Conservation (phyloP, 2,329 filamentous ascomycete species). For the Dothideomycetidae sp. region DNA sequence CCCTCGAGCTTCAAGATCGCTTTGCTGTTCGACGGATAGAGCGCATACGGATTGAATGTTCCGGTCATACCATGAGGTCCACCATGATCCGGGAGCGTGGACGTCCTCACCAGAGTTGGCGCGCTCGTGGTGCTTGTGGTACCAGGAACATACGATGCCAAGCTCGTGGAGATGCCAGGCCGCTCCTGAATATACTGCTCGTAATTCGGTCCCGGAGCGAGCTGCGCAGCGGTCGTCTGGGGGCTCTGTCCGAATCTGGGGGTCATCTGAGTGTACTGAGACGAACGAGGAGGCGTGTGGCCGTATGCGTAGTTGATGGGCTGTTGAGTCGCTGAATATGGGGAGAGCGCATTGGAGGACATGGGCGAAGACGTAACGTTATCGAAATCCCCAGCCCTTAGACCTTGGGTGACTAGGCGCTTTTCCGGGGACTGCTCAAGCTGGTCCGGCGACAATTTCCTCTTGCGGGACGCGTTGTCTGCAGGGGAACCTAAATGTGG, state of each 20-base stretch:
- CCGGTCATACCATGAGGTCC: conserved; percentile 30
- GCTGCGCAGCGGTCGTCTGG: conserved; percentile 6
- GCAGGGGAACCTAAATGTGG: conserved; percentile 17
- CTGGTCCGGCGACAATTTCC: conserved; percentile 38
- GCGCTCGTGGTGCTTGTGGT: conserved; percentile 30
- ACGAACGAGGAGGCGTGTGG: conserved; percentile 26
- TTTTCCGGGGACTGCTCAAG: conserved; percentile 26
- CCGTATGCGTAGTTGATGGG: conserved; percentile 16
- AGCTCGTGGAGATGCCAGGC: conserved; percentile 24
- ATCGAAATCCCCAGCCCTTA: conserved; percentile 18
- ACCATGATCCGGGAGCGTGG: conserved; percentile 44
- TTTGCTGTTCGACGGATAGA: conserved; percentile 59
- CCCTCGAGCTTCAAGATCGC: conserved; percentile 74
- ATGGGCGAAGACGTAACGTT: conserved; percentile 11
- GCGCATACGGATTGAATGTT: conserved; percentile 61
- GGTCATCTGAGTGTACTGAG: conserved; percentile 17
- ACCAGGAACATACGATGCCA: conserved; percentile 31
- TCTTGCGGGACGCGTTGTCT: conserved; percentile 35
- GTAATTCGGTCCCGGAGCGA: conserved; percentile 22
- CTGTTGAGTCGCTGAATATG: conserved; percentile 11
- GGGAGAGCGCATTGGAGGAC: conserved; percentile 9
- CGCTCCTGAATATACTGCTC: conserved; percentile 29
- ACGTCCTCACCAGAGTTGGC: conserved; percentile 52
- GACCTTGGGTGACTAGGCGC: conserved; percentile 21
- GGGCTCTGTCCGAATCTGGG: conserved; percentile 10